Evolutionary conservation across 768 basidiomycete species (phyloP).

Genomic region (Saitozyma podzolica): DNA sequence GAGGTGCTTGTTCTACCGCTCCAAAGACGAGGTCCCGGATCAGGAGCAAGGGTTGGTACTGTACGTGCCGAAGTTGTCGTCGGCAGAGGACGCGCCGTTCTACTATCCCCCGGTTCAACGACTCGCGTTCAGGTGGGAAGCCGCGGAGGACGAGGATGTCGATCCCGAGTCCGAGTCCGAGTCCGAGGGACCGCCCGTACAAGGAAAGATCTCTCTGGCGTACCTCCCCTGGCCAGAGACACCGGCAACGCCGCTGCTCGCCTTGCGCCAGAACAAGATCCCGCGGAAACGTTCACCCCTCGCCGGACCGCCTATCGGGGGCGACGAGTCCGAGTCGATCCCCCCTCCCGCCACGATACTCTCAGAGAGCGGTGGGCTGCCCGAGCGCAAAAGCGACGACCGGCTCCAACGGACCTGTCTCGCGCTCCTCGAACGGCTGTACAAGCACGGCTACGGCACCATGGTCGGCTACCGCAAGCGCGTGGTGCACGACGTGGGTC

Average conservation of each 20-base stretch:
- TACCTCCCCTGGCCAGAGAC: constrained; percentile 28
- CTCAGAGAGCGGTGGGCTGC: constrained; percentile 37
- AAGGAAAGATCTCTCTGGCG: constrained; percentile 26
- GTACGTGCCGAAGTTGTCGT: constrained; percentile 51
- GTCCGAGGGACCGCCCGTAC: constrained; percentile 3
- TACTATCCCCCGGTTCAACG: constrained; percentile 83
- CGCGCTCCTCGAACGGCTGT: constrained; percentile 75
- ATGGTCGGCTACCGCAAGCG: constrained; percentile 82
- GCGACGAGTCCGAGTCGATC: constrained; percentile 34
- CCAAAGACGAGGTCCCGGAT: background rate
- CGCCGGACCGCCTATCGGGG: constrained; percentile 15
- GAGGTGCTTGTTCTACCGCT: constrained; percentile 70
- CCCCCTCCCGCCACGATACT: constrained; percentile 52
- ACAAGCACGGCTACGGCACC: constrained; percentile 85
- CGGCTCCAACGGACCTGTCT: constrained; percentile 78
- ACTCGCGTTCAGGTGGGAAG: constrained; percentile 73
- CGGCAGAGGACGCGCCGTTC: constrained; percentile 66
- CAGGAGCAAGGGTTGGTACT: constrained; percentile 50
- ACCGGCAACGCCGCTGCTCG: constrained; percentile 5
- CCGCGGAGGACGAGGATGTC: constrained; percentile 2
- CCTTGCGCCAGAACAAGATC: constrained; percentile 1
- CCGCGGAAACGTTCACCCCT: constrained; percentile 23
- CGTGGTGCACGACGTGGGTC: constrained; percentile 68
- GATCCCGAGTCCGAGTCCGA: constrained; percentile 4
- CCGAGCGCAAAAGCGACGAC: constrained; percentile 55